Evolutionary conservation across 2,329 filamentous ascomycete species (phyloP).

Genomic region (Erysiphe pulchra): DNA sequence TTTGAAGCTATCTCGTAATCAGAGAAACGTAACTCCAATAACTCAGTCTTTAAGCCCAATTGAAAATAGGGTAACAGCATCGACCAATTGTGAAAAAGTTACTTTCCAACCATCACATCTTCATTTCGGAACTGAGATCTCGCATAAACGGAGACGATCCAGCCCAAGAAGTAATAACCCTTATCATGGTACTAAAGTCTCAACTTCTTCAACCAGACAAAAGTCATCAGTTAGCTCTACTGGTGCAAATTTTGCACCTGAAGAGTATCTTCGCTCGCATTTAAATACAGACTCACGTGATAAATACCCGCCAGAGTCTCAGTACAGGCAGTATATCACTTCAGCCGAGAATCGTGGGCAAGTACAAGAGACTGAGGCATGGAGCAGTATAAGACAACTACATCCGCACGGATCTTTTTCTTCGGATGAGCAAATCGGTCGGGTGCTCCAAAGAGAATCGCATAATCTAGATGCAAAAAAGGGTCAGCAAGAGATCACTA

Average conservation of each 20-base stretch:
- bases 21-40: constrained; percentile 13
- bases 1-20: constrained; percentile 10
- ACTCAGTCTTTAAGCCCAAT: constrained; percentile 9
- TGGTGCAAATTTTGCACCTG: constrained; percentile 12
- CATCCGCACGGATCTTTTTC: constrained; percentile 19
- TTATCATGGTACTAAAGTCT: constrained; percentile 15
- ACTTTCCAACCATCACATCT: constrained; percentile 7
- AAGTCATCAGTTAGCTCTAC: constrained; percentile 11
- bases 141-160: constrained; percentile 46
- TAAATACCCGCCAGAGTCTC: constrained; percentile 6
- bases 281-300: constrained; percentile 15
- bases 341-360: constrained; percentile 7
- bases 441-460: constrained; percentile 24
- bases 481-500: constrained; percentile 14
- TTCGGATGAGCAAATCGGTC: constrained; percentile 24
- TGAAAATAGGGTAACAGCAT: constrained; percentile 10
- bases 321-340: constrained; percentile 8
- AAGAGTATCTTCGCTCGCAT: constrained; percentile 22
- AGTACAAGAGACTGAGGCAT: constrained; percentile 5
- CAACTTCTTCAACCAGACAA: constrained; percentile 13
- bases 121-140: constrained; percentile 17
- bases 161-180: constrained; percentile 12
- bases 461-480: constrained; percentile 14
- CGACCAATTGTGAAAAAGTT: constrained; percentile 8
- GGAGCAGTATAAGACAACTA: constrained; percentile 9